These are phyloP conservation scores for Paecilomyces sp. DNA, from an alignment of 2,329 filamentous ascomycete species.

Conservation along the genomic window DNA sequence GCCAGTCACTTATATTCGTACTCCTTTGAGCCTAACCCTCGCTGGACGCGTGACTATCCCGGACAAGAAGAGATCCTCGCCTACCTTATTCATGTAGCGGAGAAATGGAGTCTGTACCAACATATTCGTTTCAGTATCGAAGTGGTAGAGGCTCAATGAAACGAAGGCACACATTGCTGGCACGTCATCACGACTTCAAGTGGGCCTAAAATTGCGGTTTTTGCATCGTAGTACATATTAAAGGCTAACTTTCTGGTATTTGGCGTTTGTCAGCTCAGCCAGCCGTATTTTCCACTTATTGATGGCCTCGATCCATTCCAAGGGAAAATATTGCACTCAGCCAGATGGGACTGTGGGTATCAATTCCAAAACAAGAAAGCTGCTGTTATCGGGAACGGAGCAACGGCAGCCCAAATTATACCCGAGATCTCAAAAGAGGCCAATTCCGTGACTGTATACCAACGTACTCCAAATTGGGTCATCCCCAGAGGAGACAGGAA, in stretches of 20 bases:
- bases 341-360: slow-evolving; percentile 21
- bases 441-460: slow-evolving; percentile 47
- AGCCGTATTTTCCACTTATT: slow-evolving; percentile 26
- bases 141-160: slow-evolving; percentile 45
- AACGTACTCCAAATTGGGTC: slow-evolving; percentile 54
- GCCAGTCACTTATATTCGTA: background rate
- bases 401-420: slow-evolving; percentile 53
- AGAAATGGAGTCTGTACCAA: slow-evolving; percentile 44
- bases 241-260: slow-evolving; percentile 47
- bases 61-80: background rate
- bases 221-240: slow-evolving; percentile 42
- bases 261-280: slow-evolving; percentile 49
- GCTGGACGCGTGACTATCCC: background rate
- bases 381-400: slow-evolving; percentile 52
- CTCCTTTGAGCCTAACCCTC: background rate
- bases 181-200: slow-evolving; percentile 38
- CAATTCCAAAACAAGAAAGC: slow-evolving; percentile 14
- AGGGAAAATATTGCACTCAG: slow-evolving; percentile 23
- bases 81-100: slow-evolving; percentile 44
- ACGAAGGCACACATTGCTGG: slow-evolving; percentile 43
- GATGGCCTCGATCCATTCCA: slow-evolving; percentile 15
- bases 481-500: slow-evolving; percentile 46
- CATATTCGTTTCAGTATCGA: slow-evolving; percentile 48
- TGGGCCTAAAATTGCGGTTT: slow-evolving; percentile 47
- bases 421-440: slow-evolving; percentile 49